Evolutionary conservation across 208 protist species (phyloP), one percentile per base, ranked within the genome.

Genomic region (Spongospora subterranea): DNA sequence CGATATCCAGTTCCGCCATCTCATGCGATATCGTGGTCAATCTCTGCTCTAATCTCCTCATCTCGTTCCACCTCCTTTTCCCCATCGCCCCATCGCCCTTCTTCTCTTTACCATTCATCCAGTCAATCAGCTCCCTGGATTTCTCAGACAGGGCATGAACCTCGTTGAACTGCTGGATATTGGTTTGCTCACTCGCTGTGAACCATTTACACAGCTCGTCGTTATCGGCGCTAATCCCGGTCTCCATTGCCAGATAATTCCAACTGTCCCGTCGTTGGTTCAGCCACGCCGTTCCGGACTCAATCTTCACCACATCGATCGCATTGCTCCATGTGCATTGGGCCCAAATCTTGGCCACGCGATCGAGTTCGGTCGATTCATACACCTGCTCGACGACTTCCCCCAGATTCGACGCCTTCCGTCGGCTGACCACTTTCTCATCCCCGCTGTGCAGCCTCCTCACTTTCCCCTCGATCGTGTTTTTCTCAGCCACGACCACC

Each of bases 101-200:
- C 35, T 43, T 82, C 17, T 35, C 35, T 39, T 39, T 6, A 35
- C 71, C 71, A 43, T 35, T n/a, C 71, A 43, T 43, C n/a, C 35
- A 6, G 71, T 35, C 71, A 20, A n/a, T 39, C 35, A 43, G 6
- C 71, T 82, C 13, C n/a, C 35, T 82, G 6, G 11, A 40, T 17
- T 45, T 6, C n/a, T 20, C 6, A 40, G 71, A 45, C n/a, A 82
- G 71, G 6, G 6, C 71, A 20, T 35, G 40, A 20, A 82, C 40
- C 71, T 82, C 71, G 6, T 82, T n/a, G 71, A 82, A 82, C 71
- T 82, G 71, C 13, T 40, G 35, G 71, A 82, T 82, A 43, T 82
- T 82, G 17, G 6, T 6, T 35, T 43, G 17, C n/a, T 82, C 71
- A 35, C n/a, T 6, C 35, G 17, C n/a, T 43, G n/a, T 13, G n/a